Base-by-base conservation (phyloP, 331 rosid genomes). In the Stylosanthes scabra region DNA sequence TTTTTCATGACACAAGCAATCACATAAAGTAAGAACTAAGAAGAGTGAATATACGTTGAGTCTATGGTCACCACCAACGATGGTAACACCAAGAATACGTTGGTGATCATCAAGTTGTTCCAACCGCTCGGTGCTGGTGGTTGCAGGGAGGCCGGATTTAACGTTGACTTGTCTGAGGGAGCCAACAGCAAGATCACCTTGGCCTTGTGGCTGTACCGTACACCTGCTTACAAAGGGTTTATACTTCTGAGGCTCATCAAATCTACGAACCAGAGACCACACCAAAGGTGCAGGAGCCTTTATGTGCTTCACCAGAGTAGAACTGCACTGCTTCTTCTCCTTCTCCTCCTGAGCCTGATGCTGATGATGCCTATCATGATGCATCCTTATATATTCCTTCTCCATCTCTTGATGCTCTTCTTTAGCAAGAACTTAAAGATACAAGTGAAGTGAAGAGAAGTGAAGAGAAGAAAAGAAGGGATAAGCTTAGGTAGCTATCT, bases 101-200 rank as follows among this genome's bases (percentile, higher is more conserved):
- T 79, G 80, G 9, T 79, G 67, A 42, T 83, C 87, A 49, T 83
- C 66, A 34, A 83, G 82, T 10, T 75, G 82, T 66, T 83, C 87
- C 69, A 83, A 47, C 39, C 76, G 75, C 74, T 83, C 84, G 1
- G 87, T 83, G 63, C 87, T 83, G 29, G 87, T 83, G 9, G 84
- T 83, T 2, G 87, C 87, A 55, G 84, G 84, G 34, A 83, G 87
- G 31, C 87, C 87, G 72, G 87, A 83, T 75, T 75, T 83, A 9
- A 83, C 87, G 73, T 79, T 74, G 27, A 83, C 87, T 66, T 83
- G 77, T 79, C 87, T 71, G 6, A 80, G 77, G 72, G 84, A 79
- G 1, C 87, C 87, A 28, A 83, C 67, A 61, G 49, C 74, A 76
- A 83, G 81, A 20, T 75, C 62, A 47, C 84, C 87, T 27, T 39